A percentile compares a stretch with the other conserved stretches of the same genome.
Conservation (phyloP, 768 basidiomycete species). For the Termitomyces sp. region DNA sequence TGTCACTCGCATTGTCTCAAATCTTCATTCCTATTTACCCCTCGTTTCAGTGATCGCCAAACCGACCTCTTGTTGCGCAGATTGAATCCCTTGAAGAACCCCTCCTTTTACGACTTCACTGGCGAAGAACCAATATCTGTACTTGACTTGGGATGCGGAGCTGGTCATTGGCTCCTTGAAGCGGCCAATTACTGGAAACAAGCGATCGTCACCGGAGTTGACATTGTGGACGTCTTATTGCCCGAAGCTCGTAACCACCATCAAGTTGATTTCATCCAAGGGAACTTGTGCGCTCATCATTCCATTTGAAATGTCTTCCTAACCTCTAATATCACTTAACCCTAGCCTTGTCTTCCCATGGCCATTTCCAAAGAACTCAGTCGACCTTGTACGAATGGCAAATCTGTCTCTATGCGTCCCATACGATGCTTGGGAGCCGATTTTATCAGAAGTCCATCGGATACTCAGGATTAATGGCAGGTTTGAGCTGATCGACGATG, state of each 20-base stretch:
- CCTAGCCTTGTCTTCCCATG: conserved; percentile 46
- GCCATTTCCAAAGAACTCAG: conserved; percentile 57
- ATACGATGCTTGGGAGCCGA: conserved; percentile 47
- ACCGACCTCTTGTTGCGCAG: conserved; percentile 48
- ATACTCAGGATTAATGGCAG: conserved; percentile 56
- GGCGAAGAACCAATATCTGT: conserved; percentile 45
- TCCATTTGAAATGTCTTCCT: not conserved
- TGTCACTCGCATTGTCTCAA: conserved; percentile 17
- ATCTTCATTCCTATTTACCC: not conserved
- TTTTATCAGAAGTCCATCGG: conserved; percentile 57
- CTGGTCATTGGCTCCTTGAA: conserved; percentile 61
- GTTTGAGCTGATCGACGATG: conserved; percentile 72
- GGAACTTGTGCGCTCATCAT: conserved; percentile 58
- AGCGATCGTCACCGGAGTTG: conserved; percentile 58
- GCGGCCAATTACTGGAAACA: conserved; percentile 59
- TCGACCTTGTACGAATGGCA: conserved; percentile 73
- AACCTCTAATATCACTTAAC: not conserved
- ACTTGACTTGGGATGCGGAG: conserved; percentile 74
- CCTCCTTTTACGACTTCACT: conserved; percentile 53
- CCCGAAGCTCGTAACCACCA: conserved; percentile 30
- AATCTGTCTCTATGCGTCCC: conserved; percentile 62
- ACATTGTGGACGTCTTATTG: conserved; percentile 46
- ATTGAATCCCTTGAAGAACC: conserved; percentile 46
- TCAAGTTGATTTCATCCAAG: conserved; percentile 49
- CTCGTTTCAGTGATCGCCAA: conserved; percentile 49